These are phyloP conservation scores for Hymenoscyphus scutula DNA, from an alignment of 2,329 filamentous ascomycete genomes.

Conservation along the genomic window DNA sequence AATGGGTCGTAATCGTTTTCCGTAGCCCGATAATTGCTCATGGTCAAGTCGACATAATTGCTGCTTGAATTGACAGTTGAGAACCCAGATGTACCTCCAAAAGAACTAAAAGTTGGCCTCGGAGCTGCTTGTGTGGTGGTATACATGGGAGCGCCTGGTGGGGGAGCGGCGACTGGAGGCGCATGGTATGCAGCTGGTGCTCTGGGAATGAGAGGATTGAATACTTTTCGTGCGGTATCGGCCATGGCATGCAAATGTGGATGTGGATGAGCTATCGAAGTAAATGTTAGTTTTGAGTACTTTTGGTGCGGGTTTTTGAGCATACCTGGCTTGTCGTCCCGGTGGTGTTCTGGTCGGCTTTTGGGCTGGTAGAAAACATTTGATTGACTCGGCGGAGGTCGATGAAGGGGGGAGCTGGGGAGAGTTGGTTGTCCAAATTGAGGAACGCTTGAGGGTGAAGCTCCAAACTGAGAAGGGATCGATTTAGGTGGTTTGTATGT, in stretches of 20 bases:
- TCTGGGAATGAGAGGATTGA: conserved; percentile 30
- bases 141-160: conserved; percentile 24
- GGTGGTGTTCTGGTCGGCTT: conserved; percentile 34
- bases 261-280: conserved; percentile 29
- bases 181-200: conserved; percentile 21
- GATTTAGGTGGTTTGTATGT: conserved; percentile 4
- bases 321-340: conserved; percentile 30
- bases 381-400: conserved; percentile 26
- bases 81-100: conserved; percentile 32
- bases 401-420: conserved; percentile 34
- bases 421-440: conserved; percentile 35
- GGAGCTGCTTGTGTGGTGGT: conserved; percentile 33
- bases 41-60: conserved; percentile 36
- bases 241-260: conserved; percentile 33
- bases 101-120: conserved; percentile 32
- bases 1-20: conserved; percentile 29
- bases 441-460: conserved; percentile 24
- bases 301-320: neutral
- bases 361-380: conserved; percentile 36
- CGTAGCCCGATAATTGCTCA: conserved; percentile 26
- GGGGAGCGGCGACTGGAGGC: conserved; percentile 26
- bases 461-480: too few relatives aligned
- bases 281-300: conserved; percentile 2
- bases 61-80: conserved; percentile 29
- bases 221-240: conserved; percentile 19